Percentiles rank a stretch among this genome's conserved stretches.
These are phyloP conservation scores for Globisporangium middletonii DNA, from an alignment of 352 stramenopile species.

Conservation along the genomic window DNA sequence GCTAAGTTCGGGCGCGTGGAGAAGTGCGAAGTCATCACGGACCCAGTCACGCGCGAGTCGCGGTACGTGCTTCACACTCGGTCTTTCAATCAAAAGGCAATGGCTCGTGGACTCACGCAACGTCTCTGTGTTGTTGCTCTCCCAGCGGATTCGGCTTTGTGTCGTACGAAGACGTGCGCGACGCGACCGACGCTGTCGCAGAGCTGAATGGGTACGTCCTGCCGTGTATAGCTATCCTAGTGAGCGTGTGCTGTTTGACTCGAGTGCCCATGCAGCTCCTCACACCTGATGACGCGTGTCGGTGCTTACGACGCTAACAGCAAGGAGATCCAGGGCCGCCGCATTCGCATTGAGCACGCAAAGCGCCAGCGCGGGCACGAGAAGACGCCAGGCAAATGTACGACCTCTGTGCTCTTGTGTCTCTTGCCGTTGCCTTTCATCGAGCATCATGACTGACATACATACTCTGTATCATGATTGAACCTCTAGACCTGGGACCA, in stretches of 20 bases:
- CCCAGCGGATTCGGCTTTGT: slow-evolving; percentile 69
- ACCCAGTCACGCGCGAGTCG: slow-evolving; percentile 71
- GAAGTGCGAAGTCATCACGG: slow-evolving; percentile 79
- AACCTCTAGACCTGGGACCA: slow-evolving; percentile 53
- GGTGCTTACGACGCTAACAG: slow-evolving; percentile 17
- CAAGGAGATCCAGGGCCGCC: slow-evolving; percentile 67
- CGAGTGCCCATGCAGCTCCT: no score
- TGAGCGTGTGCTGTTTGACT: no score
- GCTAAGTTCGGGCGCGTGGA: slow-evolving; percentile 63
- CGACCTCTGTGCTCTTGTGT: slow-evolving; percentile 7
- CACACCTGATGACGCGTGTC: no score
- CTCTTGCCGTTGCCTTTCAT: no score
- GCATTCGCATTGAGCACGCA: slow-evolving; percentile 72
- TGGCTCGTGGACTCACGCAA: no score
- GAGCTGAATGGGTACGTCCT: slow-evolving; percentile 67
- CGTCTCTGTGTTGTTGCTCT: no score
- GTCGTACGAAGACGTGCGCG: slow-evolving; percentile 70
- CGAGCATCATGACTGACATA: not conserved
- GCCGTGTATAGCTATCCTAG: no score
- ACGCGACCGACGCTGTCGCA: slow-evolving; percentile 71
- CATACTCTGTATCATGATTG: not conserved
- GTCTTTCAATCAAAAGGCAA: not conserved
- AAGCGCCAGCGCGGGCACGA: slow-evolving; percentile 77
- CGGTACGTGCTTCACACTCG: slow-evolving; percentile 21
- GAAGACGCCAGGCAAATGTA: slow-evolving; percentile 83